These are phyloP conservation scores for Gaultheria prostrata DNA, from an alignment of 148 eudicot species.

Conservation along the genomic window DNA sequence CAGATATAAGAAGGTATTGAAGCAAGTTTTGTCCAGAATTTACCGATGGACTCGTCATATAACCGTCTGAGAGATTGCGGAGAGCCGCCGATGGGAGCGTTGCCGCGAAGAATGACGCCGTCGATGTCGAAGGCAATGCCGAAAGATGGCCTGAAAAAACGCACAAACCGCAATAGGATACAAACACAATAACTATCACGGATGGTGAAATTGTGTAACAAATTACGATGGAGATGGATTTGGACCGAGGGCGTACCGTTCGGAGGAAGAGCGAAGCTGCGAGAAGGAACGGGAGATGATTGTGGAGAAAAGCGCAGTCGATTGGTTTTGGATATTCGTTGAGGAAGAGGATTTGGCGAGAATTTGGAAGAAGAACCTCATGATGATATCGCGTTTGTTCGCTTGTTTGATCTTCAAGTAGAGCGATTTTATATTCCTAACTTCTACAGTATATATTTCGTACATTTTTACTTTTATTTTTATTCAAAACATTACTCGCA, in stretches of 20 bases:
- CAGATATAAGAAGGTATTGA: too few species aligned
- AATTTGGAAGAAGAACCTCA: background rate
- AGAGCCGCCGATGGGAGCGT: conserved; percentile 52
- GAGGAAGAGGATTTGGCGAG: background rate
- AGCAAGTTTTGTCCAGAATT: background rate
- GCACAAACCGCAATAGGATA: background rate
- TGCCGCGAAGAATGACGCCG: conserved; percentile 62
- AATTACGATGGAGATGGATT: background rate
- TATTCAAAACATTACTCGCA: too few species aligned
- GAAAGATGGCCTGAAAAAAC: conserved; percentile 32
- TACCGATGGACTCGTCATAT: conserved; percentile 28
- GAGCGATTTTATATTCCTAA: too few species aligned
- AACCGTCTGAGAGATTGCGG: conserved; percentile 41
- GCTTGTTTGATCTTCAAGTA: background rate
- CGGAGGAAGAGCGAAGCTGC: conserved; percentile 7
- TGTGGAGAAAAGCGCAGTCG: background rate
- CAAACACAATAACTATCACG: background rate
- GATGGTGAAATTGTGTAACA: background rate
- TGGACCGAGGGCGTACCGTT: conserved; percentile 9
- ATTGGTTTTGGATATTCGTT: background rate
- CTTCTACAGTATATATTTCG: too few species aligned
- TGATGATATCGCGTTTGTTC: background rate
- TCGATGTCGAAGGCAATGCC: conserved; percentile 68
- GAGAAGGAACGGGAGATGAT: conserved; percentile 24
- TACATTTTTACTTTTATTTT: too few species aligned